A percentile compares a stretch with the other conserved stretches of the same genome.
These are phyloP conservation scores for Candolleomyces aberdarensis DNA, from an alignment of 768 basidiomycete genomes.

Conservation along the genomic window DNA sequence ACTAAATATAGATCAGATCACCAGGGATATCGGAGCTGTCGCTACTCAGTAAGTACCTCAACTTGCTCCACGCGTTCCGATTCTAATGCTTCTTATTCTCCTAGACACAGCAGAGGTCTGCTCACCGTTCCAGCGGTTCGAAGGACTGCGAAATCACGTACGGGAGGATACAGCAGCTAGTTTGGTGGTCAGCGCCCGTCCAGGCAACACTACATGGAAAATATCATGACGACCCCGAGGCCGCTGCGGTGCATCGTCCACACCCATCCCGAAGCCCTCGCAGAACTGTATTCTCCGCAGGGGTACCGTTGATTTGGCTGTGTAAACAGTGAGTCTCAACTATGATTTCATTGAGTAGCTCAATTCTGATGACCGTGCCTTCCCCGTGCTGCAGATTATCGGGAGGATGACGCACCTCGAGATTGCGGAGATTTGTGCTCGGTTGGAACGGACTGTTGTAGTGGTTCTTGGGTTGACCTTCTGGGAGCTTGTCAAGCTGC, in stretches of 20 bases:
- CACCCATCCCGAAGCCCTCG: too few relatives aligned
- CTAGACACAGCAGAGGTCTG: conserved; percentile 79
- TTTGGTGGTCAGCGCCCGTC: too few relatives aligned
- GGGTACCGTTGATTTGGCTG: conserved; percentile 64
- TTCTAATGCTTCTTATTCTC: neutral
- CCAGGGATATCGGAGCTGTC: conserved; percentile 80
- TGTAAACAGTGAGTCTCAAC: conserved; percentile 46
- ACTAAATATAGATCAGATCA: conserved; percentile 85
- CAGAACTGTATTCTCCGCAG: conserved; percentile 71
- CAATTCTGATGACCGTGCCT: too few relatives aligned
- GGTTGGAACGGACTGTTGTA: conserved; percentile 88
- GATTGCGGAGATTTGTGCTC: conserved; percentile 87
- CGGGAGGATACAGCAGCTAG: too few relatives aligned
- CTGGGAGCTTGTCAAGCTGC: conserved; percentile 70
- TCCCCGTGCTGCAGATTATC: conserved; percentile 49
- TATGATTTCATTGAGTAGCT: too few relatives aligned
- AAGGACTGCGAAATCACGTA: too few relatives aligned
- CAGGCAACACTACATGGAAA: too few relatives aligned
- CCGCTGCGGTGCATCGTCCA: too few relatives aligned
- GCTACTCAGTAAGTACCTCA: conserved; percentile 65
- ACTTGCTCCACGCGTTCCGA: neutral
- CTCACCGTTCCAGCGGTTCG: conserved; percentile 83
- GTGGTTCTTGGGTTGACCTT: conserved; percentile 89
- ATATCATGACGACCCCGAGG: too few relatives aligned
- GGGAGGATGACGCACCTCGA: conserved; percentile 80